Base-by-base conservation (phyloP, 2,329 filamentous ascomycete genomes). In the Fusarium staphyleae region DNA sequence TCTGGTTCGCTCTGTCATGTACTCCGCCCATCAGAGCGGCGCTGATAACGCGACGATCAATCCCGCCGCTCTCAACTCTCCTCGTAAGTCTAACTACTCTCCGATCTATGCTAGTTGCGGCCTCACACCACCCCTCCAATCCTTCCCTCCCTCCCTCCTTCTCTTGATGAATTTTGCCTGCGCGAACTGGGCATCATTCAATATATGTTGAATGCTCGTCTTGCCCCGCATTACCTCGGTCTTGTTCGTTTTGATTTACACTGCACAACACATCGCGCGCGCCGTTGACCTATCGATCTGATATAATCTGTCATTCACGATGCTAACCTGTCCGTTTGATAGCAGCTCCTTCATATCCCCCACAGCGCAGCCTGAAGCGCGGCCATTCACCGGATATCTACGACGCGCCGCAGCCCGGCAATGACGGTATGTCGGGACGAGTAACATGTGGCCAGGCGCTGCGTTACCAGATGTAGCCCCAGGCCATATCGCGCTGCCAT, bases 11-110 rank as follows among this genome's bases (percentile, higher is more conserved):
- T 65, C 51, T 65, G 69, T 59, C 69, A 75, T 75, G 74, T 74
- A 75, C 70, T 70, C 71, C 58, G 69, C 66, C 55, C 72, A 66
- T 75, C 82, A 87, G 75, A 88, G 87, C 81, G 85, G 86, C 77
- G 88, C 89, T 83, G 88, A 90, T 74, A 88, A 88, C 80, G 90
- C 89, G 73, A 96, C 91, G 72, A 95, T 96, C 81, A 91, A 96
- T 81, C 91, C 91, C 74, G 90, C 90, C 70, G 90, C 89, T 62
- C 83, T 96, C 79, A 91, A 89, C 78, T 87, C 87, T 73, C 79
- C 87, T 80, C 86, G 89, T 93, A 87, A 75, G 78, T 81, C 48
- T 10, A 48, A 50, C 18, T 48, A 50, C 39, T 45, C 22, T 41
- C n/a, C 41, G 22, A 34, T 48, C 30, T 11, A 44, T 62, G 56